Conservation (phyloP, 352 stramenopile species). For the Pythium brassicae region DNA sequence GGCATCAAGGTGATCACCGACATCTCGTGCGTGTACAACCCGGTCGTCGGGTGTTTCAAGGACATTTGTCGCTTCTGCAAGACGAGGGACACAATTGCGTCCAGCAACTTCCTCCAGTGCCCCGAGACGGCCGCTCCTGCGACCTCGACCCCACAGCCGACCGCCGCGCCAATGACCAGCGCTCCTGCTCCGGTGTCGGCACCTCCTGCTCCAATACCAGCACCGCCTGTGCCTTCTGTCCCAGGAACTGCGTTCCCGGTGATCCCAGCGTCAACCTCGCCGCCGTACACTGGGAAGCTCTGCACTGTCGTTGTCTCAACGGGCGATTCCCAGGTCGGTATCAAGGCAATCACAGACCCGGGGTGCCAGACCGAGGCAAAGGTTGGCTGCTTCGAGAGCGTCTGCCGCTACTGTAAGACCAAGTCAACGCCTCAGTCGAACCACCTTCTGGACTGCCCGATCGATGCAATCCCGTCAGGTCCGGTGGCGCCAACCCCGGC, state of each 20-base stretch:
- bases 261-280: neutral
- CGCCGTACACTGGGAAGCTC: slow-evolving; percentile 1
- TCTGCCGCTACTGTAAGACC: slow-evolving; percentile 17
- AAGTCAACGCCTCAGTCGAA: slow-evolving; percentile 4
- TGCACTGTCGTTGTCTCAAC: slow-evolving; percentile 1
- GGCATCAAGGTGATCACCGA: slow-evolving; percentile 20
- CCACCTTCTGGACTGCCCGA: slow-evolving; percentile 8
- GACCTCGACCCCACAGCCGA: neutral
- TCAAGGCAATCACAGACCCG: slow-evolving; percentile 10
- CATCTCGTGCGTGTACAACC: slow-evolving; percentile 6
- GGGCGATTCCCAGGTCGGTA: slow-evolving; percentile 8
- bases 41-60: slow-evolving; percentile 6
- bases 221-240: neutral
- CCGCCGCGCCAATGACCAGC: neutral
- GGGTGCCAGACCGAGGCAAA: slow-evolving; percentile 3
- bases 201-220: neutral
- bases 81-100: slow-evolving; percentile 3
- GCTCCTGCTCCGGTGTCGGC: neutral
- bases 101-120: slow-evolving; percentile 1
- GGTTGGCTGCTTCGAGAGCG: slow-evolving; percentile 10
- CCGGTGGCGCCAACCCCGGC: neutral
- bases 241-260: neutral
- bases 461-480: neutral
- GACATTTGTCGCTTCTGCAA: slow-evolving; percentile 16
- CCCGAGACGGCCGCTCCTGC: neutral